phyloP scores from a whole-genome alignment of 805 yeast genomes.

The Monosporozyma aquatica region DNA sequence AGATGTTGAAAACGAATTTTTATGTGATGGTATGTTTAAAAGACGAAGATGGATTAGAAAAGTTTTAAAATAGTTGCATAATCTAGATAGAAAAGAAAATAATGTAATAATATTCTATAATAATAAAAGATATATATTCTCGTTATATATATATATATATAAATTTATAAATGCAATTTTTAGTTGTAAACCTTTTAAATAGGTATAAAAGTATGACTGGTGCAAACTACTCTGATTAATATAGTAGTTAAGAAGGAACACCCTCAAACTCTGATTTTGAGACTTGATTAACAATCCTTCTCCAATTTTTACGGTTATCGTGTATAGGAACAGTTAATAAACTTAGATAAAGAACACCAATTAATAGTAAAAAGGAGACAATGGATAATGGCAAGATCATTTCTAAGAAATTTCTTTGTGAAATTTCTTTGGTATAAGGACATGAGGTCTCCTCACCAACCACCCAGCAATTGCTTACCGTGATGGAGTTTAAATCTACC shows the following conservation, averaged over 20 bases:
- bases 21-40: conserved; percentile 40
- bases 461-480: conserved; percentile 74
- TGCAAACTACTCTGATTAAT: no score
- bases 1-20: conserved; percentile 42
- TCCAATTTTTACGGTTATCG: conserved; percentile 60
- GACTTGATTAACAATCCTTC: conserved; percentile 43
- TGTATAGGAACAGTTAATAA: conserved; percentile 59
- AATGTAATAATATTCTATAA: not conserved
- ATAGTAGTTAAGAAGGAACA: conserved; percentile 52
- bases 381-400: conserved; percentile 61
- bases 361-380: conserved; percentile 44
- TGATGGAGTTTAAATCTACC: conserved; percentile 76
- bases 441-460: conserved; percentile 65
- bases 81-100: not conserved
- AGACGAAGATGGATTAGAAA: conserved; percentile 48
- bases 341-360: conserved; percentile 46
- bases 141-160: not conserved
- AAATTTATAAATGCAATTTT: not conserved
- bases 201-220: no score
- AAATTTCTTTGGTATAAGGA: conserved; percentile 57
- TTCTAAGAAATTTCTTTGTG: conserved; percentile 47
- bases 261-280: conserved; percentile 71
- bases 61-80: conserved; percentile 36
- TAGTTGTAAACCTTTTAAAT: no score
- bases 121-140: not conserved